A percentile compares a stretch with the other conserved stretches of the same genome.
phyloP scores from a whole-genome alignment of 495 filamentous ascomycete species.

The Tuber umbilicatum region DNA sequence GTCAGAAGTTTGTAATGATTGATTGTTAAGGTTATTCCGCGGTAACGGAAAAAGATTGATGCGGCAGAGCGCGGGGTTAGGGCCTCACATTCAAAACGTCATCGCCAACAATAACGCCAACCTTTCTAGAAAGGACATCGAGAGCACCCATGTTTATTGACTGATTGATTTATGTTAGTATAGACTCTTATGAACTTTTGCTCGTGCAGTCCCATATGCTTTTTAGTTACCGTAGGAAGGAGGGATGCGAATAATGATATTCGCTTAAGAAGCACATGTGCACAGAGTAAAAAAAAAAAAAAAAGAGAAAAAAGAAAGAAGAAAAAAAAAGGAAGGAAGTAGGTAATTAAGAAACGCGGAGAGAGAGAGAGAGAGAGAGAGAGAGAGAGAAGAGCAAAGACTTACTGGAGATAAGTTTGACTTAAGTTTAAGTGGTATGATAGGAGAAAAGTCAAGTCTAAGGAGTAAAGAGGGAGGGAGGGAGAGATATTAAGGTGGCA shows the following conservation, averaged over 20 bases:
- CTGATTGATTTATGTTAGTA: constrained; percentile 1
- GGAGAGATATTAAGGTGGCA: constrained; percentile 10
- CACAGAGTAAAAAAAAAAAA: constrained; percentile 20
- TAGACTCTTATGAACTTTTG: background rate
- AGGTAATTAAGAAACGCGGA: background rate
- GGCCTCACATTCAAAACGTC: constrained; percentile 56
- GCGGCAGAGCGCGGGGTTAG: constrained; percentile 11
- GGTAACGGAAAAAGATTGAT: constrained; percentile 17
- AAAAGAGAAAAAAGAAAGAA: background rate
- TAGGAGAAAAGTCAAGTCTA: background rate
- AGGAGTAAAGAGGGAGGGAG: constrained; percentile 13
- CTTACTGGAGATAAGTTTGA: constrained; percentile 27
- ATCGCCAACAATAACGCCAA: constrained; percentile 80
- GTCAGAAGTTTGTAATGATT: background rate
- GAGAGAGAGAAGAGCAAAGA: background rate
- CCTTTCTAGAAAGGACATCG: constrained; percentile 66
- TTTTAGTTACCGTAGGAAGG: background rate
- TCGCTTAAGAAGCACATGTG: background rate
- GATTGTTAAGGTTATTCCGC: background rate
- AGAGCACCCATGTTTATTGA: constrained; percentile 56
- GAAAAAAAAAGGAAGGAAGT: background rate
- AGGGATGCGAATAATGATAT: constrained; percentile 16
- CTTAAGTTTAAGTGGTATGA: constrained; percentile 8
- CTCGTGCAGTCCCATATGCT: background rate
- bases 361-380: background rate